These are phyloP conservation scores for Beta macrorhiza DNA, from an alignment of 179 eudicot species.

Conservation along the genomic window DNA sequence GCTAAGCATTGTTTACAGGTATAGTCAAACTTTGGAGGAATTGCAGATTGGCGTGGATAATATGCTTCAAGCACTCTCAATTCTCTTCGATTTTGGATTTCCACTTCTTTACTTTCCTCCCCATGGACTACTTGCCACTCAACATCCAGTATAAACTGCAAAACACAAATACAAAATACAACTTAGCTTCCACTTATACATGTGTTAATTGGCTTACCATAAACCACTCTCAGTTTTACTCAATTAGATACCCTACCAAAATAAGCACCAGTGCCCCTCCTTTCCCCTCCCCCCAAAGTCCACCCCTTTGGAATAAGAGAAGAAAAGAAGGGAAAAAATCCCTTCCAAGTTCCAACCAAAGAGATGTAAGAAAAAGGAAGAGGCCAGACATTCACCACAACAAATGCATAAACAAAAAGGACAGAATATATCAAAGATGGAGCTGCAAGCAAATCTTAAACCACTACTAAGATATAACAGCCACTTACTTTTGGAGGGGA, in stretches of 20 bases:
- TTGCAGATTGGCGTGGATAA: constrained; percentile 76
- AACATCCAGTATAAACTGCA: constrained; percentile 53
- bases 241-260: too few relatives aligned
- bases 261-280: too few relatives aligned
- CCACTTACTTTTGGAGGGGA: constrained; percentile 63
- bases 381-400: neutral
- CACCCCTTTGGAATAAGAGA: too few relatives aligned
- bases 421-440: neutral
- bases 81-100: constrained; percentile 57
- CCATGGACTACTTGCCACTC: constrained; percentile 77
- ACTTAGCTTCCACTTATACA: constrained; percentile 1
- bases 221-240: too few relatives aligned
- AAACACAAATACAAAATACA: constrained; percentile 4
- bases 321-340: too few relatives aligned
- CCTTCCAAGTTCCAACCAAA: neutral
- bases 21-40: constrained; percentile 65
- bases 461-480: constrained; percentile 12
- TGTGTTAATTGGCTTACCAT: neutral
- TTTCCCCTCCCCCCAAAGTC: too few relatives aligned
- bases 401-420: neutral
- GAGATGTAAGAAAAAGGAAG: neutral
- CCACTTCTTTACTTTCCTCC: constrained; percentile 65
- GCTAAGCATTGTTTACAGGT: neutral
- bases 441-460: constrained; percentile 14
- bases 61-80: constrained; percentile 73